These are phyloP conservation scores for Exophiala alcalophila DNA, from an alignment of 2,329 filamentous ascomycete species.

Conservation along the genomic window DNA sequence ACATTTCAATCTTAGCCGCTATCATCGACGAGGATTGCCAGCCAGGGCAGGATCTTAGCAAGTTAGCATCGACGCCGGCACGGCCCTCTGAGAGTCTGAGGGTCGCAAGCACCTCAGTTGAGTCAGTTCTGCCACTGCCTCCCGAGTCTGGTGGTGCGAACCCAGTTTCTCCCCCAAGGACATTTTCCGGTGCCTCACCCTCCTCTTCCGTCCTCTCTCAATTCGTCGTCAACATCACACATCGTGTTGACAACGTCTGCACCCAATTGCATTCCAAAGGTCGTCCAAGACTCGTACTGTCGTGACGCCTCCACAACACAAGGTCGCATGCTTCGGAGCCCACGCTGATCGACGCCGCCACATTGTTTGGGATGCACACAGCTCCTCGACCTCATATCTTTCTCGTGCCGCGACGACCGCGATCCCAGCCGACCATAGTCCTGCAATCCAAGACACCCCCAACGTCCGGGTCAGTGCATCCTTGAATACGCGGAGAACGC, in stretches of 20 bases:
- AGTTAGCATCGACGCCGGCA: constrained; percentile 21
- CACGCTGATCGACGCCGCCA: constrained; percentile 12
- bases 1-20: constrained; percentile 12
- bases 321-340: constrained; percentile 18
- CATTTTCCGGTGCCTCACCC: constrained; percentile 2
- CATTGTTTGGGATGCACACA: constrained; percentile 10
- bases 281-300: constrained; percentile 14
- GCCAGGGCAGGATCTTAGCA: constrained; percentile 6
- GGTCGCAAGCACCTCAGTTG: too few relatives aligned
- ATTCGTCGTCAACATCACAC: constrained; percentile 20
- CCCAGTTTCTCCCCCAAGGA: constrained; percentile 1
- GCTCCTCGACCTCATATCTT: constrained; percentile 7
- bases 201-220: constrained; percentile 16
- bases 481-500: neutral
- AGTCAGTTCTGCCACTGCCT: too few relatives aligned
- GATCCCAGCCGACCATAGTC: neutral
- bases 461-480: constrained; percentile 4
- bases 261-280: constrained; percentile 17
- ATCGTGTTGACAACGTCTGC: constrained; percentile 12
- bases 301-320: constrained; percentile 14
- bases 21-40: constrained; percentile 8
- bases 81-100: constrained; percentile 15
- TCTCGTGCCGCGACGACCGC: constrained; percentile 10
- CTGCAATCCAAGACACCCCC: neutral
- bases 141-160: constrained; percentile 1